Evolutionary conservation across 805 yeast genomes (phyloP).

Genomic region (Candida awuae): DNA sequence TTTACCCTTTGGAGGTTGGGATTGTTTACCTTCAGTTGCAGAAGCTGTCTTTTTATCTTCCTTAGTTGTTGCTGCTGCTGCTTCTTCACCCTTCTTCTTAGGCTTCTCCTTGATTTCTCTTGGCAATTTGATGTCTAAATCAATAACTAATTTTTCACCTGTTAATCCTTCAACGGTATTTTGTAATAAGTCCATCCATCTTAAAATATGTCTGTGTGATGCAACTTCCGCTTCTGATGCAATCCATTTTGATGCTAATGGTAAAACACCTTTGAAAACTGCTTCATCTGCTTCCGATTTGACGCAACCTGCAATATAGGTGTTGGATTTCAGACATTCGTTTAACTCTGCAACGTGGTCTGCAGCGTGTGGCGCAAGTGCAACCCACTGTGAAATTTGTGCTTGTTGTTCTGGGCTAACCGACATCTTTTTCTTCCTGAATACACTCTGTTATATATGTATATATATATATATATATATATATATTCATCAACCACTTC

Average conservation of each 20-base stretch:
- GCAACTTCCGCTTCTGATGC: slow-evolving; percentile 44
- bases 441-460: background rate
- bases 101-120: slow-evolving; percentile 38
- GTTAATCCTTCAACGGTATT: slow-evolving; percentile 40
- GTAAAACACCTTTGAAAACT: slow-evolving; percentile 59
- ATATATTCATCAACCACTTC: no score
- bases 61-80: slow-evolving; percentile 12
- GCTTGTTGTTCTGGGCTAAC: slow-evolving; percentile 40
- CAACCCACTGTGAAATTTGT: slow-evolving; percentile 67
- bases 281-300: slow-evolving; percentile 66
- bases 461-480: no score
- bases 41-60: slow-evolving; percentile 12
- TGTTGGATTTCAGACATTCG: slow-evolving; percentile 54
- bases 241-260: slow-evolving; percentile 50
- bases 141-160: slow-evolving; percentile 39
- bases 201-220: slow-evolving; percentile 69
- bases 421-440: slow-evolving; percentile 4
- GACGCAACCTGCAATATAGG: slow-evolving; percentile 61
- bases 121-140: slow-evolving; percentile 58
- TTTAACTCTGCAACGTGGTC: slow-evolving; percentile 56
- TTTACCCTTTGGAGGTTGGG: slow-evolving; percentile 16
- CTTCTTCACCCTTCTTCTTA: slow-evolving; percentile 26
- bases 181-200: slow-evolving; percentile 92
- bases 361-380: slow-evolving; percentile 46
- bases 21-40: slow-evolving; percentile 9